Base-by-base conservation (phyloP, 2,329 filamentous ascomycete genomes). In the Fusarium fujikuroi region DNA sequence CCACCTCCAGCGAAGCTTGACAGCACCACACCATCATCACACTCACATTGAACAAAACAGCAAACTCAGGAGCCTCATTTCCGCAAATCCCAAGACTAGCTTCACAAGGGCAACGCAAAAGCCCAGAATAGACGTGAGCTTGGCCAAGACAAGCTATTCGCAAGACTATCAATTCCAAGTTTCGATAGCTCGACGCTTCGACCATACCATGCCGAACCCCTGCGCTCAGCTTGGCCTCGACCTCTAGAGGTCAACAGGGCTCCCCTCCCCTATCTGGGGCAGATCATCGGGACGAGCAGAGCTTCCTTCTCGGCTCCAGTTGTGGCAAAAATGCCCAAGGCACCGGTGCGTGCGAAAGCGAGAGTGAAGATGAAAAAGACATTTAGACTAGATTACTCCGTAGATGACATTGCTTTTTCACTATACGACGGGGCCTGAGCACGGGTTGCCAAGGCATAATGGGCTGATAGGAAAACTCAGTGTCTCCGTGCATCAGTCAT, bases 141-240 rank as follows among this genome's bases (percentile, higher is more conserved):
- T 52, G 32, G 39, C 60, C 47, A 57, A 66, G 64, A 60, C 47
- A 21, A 59, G 56, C 63, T 53, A 57, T 57, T 37, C 10, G 40
- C 11, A 52, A 57, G 39, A 65, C 71, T 74, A 74, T 69, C 63
- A 49, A 32, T 49, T 49, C 61, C 70, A 43, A 64, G 64, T 34
- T 14, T 57, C 63, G 56, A 74, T 74, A 74, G 71, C 60, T 36
- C n/a, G 12, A 21, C 43, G 54, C 49, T 44, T 56, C 44, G 52
- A 42, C 28, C 21, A 52, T 10, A 30, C 44, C 16, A 47, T 30
- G 25, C 8, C 19, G 5, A 36, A 65, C 50, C 71, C 71, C 53
- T 74, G 67, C 23, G 10, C 39, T 73, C 71, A 73, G 71, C 71
- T 74, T 47, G 63, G 71, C 63, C 60, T 65, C 49, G 67, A 43